Evolutionary conservation across 441 rosid species (phyloP).

Genomic region (Populus hybrid): DNA sequence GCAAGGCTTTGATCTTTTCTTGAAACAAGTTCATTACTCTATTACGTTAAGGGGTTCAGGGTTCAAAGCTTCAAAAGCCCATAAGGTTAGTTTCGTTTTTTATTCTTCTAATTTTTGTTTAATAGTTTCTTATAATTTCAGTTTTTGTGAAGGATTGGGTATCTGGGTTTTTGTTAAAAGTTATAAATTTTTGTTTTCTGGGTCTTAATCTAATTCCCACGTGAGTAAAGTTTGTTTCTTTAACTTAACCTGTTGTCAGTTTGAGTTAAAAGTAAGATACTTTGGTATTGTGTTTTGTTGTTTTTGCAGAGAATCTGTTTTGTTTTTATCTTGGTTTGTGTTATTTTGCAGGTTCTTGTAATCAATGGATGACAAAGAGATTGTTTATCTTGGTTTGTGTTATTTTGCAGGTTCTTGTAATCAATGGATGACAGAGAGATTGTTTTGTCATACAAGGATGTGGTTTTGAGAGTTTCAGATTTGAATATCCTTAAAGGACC

Average conservation of each 20-base stretch:
- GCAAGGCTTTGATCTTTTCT: background rate
- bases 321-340: background rate
- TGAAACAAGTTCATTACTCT: background rate
- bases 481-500: conserved; percentile 62
- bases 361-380: background rate
- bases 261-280: background rate
- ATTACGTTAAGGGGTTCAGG: background rate
- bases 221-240: background rate
- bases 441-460: conserved; percentile 42
- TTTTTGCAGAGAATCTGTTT: background rate
- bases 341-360: background rate
- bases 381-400: too few relatives aligned
- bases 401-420: too few relatives aligned
- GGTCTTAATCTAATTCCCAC: background rate
- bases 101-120: too few relatives aligned
- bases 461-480: conserved; percentile 77
- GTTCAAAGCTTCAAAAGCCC: background rate
- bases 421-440: background rate
- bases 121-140: background rate
- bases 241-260: background rate
- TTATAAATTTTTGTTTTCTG: background rate
- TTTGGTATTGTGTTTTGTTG: background rate
- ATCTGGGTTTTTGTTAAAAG: background rate
- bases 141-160: background rate
- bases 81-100: background rate